Evolutionary conservation across 2,329 filamentous ascomycete genomes (phyloP), one percentile per base, ranked within the genome.

Genomic region (Ceratocystis huliohia): DNA sequence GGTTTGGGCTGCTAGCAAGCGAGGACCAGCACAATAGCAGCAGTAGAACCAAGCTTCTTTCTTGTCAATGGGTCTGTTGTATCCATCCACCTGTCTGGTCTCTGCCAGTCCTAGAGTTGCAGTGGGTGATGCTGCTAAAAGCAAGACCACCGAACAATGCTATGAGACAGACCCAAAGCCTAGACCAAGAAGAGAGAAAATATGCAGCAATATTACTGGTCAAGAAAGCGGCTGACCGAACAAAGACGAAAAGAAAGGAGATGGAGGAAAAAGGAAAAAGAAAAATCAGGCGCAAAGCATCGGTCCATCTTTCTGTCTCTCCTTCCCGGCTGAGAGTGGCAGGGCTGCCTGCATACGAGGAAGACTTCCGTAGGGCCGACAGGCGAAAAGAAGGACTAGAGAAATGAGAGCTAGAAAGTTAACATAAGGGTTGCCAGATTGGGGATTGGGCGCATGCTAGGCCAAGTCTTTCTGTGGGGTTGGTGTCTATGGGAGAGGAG

Each of bases 331-430:
- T 59, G 7, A 41, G 37, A 41, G 37, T 41, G 3, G 30, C 48
- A 57, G 63, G 46, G 63, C 48, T 59, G 13, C 3, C 28, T 59
- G 28, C 56, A 59, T 22, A 33, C 37, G 28, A 57, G 45, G 65
- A 33, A 33, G 65, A 56, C 45, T 66, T 66, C 65, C 61, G 57
- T 63, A 66, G 44, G 28, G 61, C 59, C 45, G 61, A 53, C 37
- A 45, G 33, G 53, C 25, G 7, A 22, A 50, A 17, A 64, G 33
- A 37, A 59, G n/a, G 33, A 53, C 37, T 41, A 20, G n/a, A 17
- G 44, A 37, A 59, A 59, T 37, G 33, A n/a, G 56, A 33, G 33
- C 56, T 13, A 59, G 56, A n/a, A 30, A 59, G 56, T 25, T 30
- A 13, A 33, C 53, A 57, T 28, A 57, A 57, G n/a, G 13, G 8